Percentiles rank a stretch among this genome's conserved stretches.
phyloP scores from a whole-genome alignment of 176 grass and related monocot genomes.

The Oryza meridionalis region DNA sequence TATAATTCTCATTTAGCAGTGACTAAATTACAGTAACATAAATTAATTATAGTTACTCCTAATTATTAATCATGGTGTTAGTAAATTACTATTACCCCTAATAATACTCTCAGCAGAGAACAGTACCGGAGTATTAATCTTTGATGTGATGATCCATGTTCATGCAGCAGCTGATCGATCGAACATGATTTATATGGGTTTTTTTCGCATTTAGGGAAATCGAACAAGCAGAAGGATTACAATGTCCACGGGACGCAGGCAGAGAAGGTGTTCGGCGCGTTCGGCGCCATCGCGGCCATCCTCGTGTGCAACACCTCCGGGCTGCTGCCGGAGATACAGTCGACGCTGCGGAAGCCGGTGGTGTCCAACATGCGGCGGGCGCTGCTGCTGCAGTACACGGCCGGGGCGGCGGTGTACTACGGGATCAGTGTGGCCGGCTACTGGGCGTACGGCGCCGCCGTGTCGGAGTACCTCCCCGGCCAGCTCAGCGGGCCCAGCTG shows the following conservation, averaged over 20 bases:
- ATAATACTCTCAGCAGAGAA: too few species aligned
- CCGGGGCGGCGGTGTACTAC: constrained; percentile 61
- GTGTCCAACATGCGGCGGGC: constrained; percentile 66
- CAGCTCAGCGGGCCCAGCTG: constrained; percentile 69
- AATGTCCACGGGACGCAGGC: constrained; percentile 45
- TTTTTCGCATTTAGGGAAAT: constrained; percentile 38
- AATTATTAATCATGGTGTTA: too few species aligned
- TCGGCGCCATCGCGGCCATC: constrained; percentile 78
- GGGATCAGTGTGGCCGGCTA: constrained; percentile 84
- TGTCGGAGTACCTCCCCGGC: constrained; percentile 76
- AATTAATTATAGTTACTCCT: too few species aligned
- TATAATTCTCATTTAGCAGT: too few species aligned
- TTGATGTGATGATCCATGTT: not conserved
- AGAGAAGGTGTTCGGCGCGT: constrained; percentile 68
- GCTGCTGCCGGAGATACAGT: constrained; percentile 89
- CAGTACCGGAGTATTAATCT: too few species aligned
- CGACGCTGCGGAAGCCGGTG: constrained; percentile 69
- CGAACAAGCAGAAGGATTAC: constrained; percentile 53
- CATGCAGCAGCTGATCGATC: not conserved
- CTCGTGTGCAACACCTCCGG: constrained; percentile 93
- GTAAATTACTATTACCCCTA: too few species aligned
- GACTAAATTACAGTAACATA: too few species aligned
- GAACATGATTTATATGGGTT: too few species aligned
- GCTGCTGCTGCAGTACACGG: constrained; percentile 68
- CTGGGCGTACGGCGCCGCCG: constrained; percentile 83